phyloP scores from a whole-genome alignment of 306 rosid species.

The Glycine soja region DNA sequence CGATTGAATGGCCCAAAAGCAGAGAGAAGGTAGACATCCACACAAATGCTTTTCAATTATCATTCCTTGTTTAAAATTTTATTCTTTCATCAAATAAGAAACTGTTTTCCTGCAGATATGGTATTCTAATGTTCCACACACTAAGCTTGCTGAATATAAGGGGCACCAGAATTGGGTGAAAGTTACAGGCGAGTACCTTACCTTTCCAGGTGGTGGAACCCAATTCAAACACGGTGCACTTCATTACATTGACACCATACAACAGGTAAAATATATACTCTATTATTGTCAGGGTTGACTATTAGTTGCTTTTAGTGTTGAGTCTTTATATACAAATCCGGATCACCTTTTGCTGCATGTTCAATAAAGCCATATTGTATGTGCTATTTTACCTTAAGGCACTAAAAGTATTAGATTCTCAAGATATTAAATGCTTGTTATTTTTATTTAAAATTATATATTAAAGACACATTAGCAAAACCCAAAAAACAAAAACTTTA shows the following conservation, averaged over 20 bases:
- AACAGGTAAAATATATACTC: conserved; percentile 61
- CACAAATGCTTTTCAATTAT: conserved; percentile 31
- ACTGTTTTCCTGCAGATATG: conserved; percentile 75
- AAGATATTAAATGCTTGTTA: background rate
- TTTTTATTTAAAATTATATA: background rate
- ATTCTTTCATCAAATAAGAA: conserved; percentile 39
- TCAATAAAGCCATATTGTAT: background rate
- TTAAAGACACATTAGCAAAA: background rate
- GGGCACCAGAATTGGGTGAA: conserved; percentile 99
- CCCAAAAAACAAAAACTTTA: background rate
- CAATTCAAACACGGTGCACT: conserved; percentile 97
- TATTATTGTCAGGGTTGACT: conserved; percentile 18
- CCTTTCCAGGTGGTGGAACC: conserved; percentile 99
- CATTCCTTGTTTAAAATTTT: conserved; percentile 28
- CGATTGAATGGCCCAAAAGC: conserved; percentile 95
- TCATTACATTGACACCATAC: conserved; percentile 90
- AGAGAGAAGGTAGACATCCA: conserved; percentile 81
- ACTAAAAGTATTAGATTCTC: background rate
- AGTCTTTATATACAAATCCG: background rate
- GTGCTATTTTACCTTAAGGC: conserved; percentile 16
- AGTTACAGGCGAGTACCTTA: conserved; percentile 86
- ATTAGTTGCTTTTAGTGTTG: conserved; percentile 23
- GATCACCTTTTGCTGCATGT: conserved; percentile 37
- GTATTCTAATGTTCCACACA: conserved; percentile 94
- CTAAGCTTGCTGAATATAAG: conserved; percentile 80